These are phyloP conservation scores for Clavispora phyllophila DNA, from an alignment of 805 yeast species.

Conservation along the genomic window DNA sequence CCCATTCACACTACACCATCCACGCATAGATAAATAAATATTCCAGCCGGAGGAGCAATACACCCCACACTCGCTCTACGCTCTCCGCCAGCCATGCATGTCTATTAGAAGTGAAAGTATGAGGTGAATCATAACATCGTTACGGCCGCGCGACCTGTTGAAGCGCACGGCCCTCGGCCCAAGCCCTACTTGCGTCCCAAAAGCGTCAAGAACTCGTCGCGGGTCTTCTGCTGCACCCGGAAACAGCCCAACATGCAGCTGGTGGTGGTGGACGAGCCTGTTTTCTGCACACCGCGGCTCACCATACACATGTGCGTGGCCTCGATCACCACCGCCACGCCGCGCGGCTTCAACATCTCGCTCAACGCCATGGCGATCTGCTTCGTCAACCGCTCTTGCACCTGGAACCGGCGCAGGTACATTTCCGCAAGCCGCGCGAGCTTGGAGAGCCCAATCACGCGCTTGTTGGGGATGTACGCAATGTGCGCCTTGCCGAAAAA, in stretches of 20 bases:
- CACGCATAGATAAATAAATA: no score
- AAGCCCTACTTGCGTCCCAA: conserved; percentile 52
- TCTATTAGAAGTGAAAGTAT: conserved; percentile 9
- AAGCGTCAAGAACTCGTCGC: conserved; percentile 89
- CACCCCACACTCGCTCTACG: no score
- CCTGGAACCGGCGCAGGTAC: conserved; percentile 93
- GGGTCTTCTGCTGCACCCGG: conserved; percentile 87
- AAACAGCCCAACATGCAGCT: conserved; percentile 97
- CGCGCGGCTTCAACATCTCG: conserved; percentile 88
- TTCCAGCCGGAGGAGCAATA: no score
- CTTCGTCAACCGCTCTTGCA: conserved; percentile 95
- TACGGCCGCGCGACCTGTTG: conserved; percentile 1
- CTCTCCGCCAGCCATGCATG: background rate
- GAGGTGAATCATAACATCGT: conserved; percentile 15
- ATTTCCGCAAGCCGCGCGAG: conserved; percentile 94
- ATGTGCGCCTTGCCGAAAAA: conserved; percentile 96
- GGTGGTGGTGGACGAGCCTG: conserved; percentile 89
- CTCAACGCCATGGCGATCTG: conserved; percentile 95
- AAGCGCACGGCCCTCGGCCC: background rate
- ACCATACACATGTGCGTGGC: conserved; percentile 99
- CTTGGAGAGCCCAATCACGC: conserved; percentile 88
- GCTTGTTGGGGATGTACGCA: conserved; percentile 94
- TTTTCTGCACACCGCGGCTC: conserved; percentile 92
- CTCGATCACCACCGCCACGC: conserved; percentile 97
- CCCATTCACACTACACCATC: no score